These are phyloP conservation scores for Colletotrichum acutatum DNA, from an alignment of 2,329 filamentous ascomycete genomes.

Conservation along the genomic window DNA sequence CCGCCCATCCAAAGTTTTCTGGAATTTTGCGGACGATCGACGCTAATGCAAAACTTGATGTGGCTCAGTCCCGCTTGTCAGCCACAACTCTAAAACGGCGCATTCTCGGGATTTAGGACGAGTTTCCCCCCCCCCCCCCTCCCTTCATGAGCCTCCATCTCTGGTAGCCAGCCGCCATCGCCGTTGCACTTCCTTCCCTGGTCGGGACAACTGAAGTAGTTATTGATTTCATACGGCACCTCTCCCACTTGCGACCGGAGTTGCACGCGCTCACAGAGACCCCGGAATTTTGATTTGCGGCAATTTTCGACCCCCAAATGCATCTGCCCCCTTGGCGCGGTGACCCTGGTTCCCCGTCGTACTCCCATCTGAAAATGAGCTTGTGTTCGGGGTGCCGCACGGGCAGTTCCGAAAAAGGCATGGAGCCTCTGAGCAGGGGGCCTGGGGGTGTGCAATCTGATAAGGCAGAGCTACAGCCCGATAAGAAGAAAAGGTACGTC, in stretches of 20 bases:
- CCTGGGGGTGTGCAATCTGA: slow-evolving; percentile 13
- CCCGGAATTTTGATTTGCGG: background rate
- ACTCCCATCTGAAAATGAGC: slow-evolving; percentile 28
- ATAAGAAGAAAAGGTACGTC: slow-evolving; percentile 17
- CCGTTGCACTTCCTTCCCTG: background rate
- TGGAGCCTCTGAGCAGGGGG: slow-evolving; percentile 22
- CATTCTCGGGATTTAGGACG: slow-evolving; percentile 24
- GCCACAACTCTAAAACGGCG: slow-evolving; percentile 36
- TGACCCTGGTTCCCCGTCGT: slow-evolving; percentile 13
- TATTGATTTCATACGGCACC: background rate
- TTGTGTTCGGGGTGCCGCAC: slow-evolving; percentile 29
- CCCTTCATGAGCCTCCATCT: background rate
- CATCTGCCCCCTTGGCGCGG: background rate
- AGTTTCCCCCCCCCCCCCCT: background rate
- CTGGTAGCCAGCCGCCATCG: background rate
- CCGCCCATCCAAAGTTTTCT: slow-evolving; percentile 17
- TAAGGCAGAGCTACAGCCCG: slow-evolving; percentile 2
- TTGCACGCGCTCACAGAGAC: background rate
- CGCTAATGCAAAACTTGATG: slow-evolving; percentile 33
- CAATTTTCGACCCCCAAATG: background rate
- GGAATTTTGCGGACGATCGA: slow-evolving; percentile 29
- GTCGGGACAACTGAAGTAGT: background rate
- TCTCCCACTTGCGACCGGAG: too few species aligned
- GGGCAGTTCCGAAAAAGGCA: slow-evolving; percentile 27
- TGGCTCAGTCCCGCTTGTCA: slow-evolving; percentile 33